phyloP scores from a whole-genome alignment of 768 basidiomycete species.

The Lanmaoa pseudosensibilis region DNA sequence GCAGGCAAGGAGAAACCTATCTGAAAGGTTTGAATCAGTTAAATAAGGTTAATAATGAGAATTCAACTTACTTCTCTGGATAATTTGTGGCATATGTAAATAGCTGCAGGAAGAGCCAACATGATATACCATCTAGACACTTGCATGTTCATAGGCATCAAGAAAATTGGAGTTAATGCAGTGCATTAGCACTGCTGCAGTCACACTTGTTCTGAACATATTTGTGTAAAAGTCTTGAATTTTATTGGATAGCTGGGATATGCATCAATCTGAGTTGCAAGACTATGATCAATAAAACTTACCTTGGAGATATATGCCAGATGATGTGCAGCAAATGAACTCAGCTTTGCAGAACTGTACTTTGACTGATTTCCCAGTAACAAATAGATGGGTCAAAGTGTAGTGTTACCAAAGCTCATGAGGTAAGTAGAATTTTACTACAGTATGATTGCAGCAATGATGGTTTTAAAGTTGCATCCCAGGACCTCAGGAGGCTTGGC shows the following conservation, averaged over 20 bases:
- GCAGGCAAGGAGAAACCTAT: too few species aligned
- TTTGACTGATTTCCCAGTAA: conserved; percentile 5
- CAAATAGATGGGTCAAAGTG: conserved; percentile 17
- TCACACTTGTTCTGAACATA: not conserved
- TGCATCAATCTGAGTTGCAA: not conserved
- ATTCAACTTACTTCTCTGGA: too few species aligned
- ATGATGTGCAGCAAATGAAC: not conserved
- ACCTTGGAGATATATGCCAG: not conserved
- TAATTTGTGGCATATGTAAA: too few species aligned
- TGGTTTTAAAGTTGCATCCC: not conserved
- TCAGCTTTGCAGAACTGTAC: not conserved
- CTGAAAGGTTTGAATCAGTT: too few species aligned
- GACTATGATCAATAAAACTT: not conserved
- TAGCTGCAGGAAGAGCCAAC: too few species aligned
- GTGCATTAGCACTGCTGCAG: conserved; percentile 4
- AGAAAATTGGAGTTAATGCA: not conserved
- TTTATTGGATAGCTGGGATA: not conserved
- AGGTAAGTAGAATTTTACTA: conserved; percentile 29
- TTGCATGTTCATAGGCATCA: too few species aligned
- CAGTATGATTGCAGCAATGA: conserved; percentile 22
- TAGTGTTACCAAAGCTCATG: conserved; percentile 16
- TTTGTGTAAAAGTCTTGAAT: not conserved
- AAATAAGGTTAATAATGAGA: too few species aligned
- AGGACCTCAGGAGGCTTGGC: not conserved
- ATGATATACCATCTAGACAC: too few species aligned